phyloP scores from a whole-genome alignment of 345 rosid genomes.

The Crucihimalaya himalaica region DNA sequence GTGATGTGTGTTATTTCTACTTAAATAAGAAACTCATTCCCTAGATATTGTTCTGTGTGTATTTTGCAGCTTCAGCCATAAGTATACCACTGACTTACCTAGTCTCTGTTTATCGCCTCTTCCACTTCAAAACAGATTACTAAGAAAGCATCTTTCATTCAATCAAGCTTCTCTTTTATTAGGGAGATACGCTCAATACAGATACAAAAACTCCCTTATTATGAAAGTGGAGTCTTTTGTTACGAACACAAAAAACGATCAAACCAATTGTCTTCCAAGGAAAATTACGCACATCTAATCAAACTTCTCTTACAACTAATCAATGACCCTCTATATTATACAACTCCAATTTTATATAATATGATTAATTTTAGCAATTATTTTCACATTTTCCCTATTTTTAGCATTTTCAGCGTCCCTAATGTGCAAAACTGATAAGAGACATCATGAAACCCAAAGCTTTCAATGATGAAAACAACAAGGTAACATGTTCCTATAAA shows the following conservation, averaged over 20 bases:
- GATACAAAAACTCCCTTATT: neutral
- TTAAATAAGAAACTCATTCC: neutral
- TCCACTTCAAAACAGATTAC: constrained; percentile 6
- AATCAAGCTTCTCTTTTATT: neutral
- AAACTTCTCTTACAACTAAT: constrained; percentile 8
- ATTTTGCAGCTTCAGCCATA: neutral
- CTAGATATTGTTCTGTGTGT: neutral
- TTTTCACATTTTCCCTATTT: too few relatives aligned
- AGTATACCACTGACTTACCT: neutral
- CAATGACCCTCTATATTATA: neutral
- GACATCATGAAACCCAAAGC: too few relatives aligned
- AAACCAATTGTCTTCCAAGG: constrained; percentile 1
- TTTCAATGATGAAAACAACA: too few relatives aligned
- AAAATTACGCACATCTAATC: neutral
- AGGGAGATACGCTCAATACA: neutral
- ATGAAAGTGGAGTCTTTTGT: neutral
- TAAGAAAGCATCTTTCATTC: neutral
- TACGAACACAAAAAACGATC: neutral
- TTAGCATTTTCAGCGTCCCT: neutral
- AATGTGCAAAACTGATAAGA: neutral
- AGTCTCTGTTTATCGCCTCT: neutral
- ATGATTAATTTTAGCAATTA: neutral
- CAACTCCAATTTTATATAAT: constrained; percentile 11
- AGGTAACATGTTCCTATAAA: too few relatives aligned
- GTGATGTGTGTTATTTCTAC: neutral